Evolutionary conservation across 495 filamentous ascomycete species (phyloP).

Genomic region (Trichocladium antarcticum): DNA sequence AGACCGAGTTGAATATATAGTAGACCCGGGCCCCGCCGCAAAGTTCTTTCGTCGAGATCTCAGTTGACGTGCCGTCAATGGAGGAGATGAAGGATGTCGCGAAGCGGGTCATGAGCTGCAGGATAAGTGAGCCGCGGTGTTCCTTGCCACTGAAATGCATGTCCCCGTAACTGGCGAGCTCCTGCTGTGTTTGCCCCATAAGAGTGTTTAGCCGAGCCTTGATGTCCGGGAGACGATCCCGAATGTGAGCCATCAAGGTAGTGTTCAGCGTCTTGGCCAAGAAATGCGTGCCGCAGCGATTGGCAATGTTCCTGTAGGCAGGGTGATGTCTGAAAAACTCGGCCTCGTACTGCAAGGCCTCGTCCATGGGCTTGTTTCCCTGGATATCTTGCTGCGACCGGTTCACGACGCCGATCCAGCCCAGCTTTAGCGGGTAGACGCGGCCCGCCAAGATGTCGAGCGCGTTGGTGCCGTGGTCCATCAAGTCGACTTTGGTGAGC

Average conservation of each 20-base stretch:
- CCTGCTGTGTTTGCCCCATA: conserved; percentile 99
- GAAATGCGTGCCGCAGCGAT: conserved; percentile 88
- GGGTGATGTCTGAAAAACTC: conserved; percentile 98
- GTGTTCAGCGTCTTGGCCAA: conserved; percentile 90
- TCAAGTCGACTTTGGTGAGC: conserved; percentile 92
- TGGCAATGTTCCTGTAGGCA: conserved; percentile 92
- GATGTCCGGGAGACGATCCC: conserved; percentile 91
- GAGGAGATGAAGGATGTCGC: conserved; percentile 96
- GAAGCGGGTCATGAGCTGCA: conserved; percentile 97
- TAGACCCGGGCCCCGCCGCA: conserved; percentile 96
- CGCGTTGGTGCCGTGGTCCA: conserved; percentile 98
- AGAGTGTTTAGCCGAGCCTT: conserved; percentile 94
- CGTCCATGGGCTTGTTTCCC: conserved; percentile 77
- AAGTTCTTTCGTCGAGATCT: conserved; percentile 97
- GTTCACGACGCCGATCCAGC: conserved; percentile 97
- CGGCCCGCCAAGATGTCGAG: conserved; percentile 92
- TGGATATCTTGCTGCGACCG: conserved; percentile 98
- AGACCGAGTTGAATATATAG: conserved; percentile 99
- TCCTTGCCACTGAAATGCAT: conserved; percentile 98
- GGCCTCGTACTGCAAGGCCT: conserved; percentile 77
- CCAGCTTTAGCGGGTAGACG: conserved; percentile 93
- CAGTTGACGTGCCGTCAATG: conserved; percentile 94
- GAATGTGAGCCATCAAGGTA: conserved; percentile 92
- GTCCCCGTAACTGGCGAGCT: conserved; percentile 94
- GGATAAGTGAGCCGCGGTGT: conserved; percentile 84